phyloP scores from a whole-genome alignment of 2,329 filamentous ascomycete species.

The Cladobotryum mycophilum region DNA sequence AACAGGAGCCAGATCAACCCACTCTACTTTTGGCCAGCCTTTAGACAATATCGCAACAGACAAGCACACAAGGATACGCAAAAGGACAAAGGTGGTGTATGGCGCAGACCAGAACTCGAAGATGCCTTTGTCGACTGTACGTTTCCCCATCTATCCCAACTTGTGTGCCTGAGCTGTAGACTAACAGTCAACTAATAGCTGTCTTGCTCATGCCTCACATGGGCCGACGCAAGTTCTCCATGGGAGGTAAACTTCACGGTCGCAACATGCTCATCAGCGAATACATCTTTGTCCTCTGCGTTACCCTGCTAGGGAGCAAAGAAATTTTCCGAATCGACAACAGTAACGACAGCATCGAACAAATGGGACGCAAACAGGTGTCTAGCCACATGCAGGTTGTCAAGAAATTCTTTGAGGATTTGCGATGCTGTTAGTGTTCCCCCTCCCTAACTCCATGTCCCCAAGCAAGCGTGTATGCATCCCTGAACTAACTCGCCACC shows the following conservation, averaged over 20 bases:
- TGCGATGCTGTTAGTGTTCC: slow-evolving; percentile 53
- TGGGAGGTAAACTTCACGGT: slow-evolving; percentile 56
- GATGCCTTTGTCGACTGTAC: slow-evolving; percentile 62
- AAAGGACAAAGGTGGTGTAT: slow-evolving; percentile 55
- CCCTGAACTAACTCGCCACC: slow-evolving; percentile 2
- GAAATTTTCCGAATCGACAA: slow-evolving; percentile 39
- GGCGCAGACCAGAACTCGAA: slow-evolving; percentile 49
- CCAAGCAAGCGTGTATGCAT: not conserved
- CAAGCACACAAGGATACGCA: slow-evolving; percentile 56
- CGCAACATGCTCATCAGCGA: slow-evolving; percentile 66
- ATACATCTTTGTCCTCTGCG: slow-evolving; percentile 49
- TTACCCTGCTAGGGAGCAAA: slow-evolving; percentile 34
- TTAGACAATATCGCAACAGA: slow-evolving; percentile 59
- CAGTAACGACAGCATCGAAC: slow-evolving; percentile 37
- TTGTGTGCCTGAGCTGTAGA: not conserved
- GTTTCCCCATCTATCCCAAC: slow-evolving; percentile 16
- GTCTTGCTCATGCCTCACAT: slow-evolving; percentile 60
- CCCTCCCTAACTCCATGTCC: not conserved
- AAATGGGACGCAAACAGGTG: slow-evolving; percentile 56
- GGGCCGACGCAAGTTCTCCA: slow-evolving; percentile 60
- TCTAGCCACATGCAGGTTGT: slow-evolving; percentile 67
- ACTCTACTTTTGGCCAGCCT: slow-evolving; percentile 55
- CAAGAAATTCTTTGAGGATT: slow-evolving; percentile 58
- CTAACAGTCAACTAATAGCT: slow-evolving; percentile 37
- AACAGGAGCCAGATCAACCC: slow-evolving; percentile 45